Evolutionary conservation across 2,329 filamentous ascomycete genomes (phyloP).

Genomic region (Xylariaceae sp.): DNA sequence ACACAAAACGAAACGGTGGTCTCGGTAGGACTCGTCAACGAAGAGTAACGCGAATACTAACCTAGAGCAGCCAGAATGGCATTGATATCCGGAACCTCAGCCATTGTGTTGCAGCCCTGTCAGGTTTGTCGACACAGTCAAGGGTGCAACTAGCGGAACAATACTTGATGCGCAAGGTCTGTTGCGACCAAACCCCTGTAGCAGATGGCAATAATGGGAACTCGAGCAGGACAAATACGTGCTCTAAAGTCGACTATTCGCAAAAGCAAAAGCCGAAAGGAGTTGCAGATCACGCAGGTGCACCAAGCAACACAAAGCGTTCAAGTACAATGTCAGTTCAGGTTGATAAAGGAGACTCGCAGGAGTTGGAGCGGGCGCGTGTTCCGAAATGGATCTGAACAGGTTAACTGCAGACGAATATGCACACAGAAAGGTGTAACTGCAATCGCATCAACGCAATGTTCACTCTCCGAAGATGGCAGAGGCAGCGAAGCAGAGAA

Average conservation of each 20-base stretch:
- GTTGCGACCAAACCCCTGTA: slow-evolving; percentile 16
- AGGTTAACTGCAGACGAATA: slow-evolving; percentile 22
- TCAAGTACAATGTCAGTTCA: slow-evolving; percentile 28
- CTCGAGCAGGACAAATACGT: slow-evolving; percentile 9
- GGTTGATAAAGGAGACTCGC: slow-evolving; percentile 14
- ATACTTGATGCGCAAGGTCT: slow-evolving; percentile 14
- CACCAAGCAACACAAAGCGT: slow-evolving; percentile 25
- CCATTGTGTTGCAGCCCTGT: slow-evolving; percentile 42
- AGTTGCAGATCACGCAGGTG: slow-evolving; percentile 24
- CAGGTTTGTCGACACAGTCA: slow-evolving; percentile 4
- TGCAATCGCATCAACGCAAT: slow-evolving; percentile 25
- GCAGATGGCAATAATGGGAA: slow-evolving; percentile 6
- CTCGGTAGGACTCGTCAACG: not conserved
- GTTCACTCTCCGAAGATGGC: slow-evolving; percentile 9
- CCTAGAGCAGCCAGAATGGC: slow-evolving; percentile 57
- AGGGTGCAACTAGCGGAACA: not conserved
- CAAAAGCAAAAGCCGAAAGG: slow-evolving; percentile 15
- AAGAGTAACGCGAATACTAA: slow-evolving; percentile 39
- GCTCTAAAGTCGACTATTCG: slow-evolving; percentile 8
- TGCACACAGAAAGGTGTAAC: slow-evolving; percentile 21
- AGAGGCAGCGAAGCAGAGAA: slow-evolving; percentile 13
- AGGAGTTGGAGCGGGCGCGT: slow-evolving; percentile 17
- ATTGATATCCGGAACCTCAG: slow-evolving; percentile 49
- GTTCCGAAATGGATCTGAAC: slow-evolving; percentile 13
- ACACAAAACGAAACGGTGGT: slow-evolving; percentile 12